Evolutionary conservation across 257 asterid species (phyloP), one percentile per base, ranked within the genome.

Genomic region (Penstemon newberryi): DNA sequence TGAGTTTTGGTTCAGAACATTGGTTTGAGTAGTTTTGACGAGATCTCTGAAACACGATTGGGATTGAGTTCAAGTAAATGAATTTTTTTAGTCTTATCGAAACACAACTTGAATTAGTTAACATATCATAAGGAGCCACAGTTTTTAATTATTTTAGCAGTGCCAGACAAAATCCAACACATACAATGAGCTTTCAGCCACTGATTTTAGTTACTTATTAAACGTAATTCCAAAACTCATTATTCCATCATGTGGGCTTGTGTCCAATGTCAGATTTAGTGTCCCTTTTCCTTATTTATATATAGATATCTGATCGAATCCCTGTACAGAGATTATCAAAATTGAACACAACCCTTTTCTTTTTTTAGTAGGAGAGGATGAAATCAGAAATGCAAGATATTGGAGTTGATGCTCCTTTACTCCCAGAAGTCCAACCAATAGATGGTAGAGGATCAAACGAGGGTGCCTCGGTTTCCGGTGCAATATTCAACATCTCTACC

Each of bases 401-500:
- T 37, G 87, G 82, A 66, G 81, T 63, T 70, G 55, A 56, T 55
- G 84, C 81, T 69, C 92, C 95, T 13, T 78, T 92, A 8, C 83
- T 86, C 59, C 88, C 88, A 2, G 75, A 75, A 70, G 67, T 63
- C 39, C 77, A 62, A 64, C 67, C 71, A 3, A 45, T 7, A 5
- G 69, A 56, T 39, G 75, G 70, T 53, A 72, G 64, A 38, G 52
- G 65, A 5, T 37, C 78, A 0, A 59, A 63, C 49, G 79, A 61
- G 36, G 89, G 94, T n/a, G 95, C 92, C 43, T 82, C 97, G 45
- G 73, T 91, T 53, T 80, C 82, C 4, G 96, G 99, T 8, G 99
- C 97, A 0, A 76, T 89, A 58, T 94, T 94, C 77, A 94, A 94
- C 73, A 83, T 91, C 6, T 86, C 99, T 0, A 91, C 99, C 0